Percentiles rank a stretch among this genome's conserved stretches.
These are phyloP conservation scores for Drechslera avenae DNA, from an alignment of 2,329 filamentous ascomycete genomes.

Conservation along the genomic window DNA sequence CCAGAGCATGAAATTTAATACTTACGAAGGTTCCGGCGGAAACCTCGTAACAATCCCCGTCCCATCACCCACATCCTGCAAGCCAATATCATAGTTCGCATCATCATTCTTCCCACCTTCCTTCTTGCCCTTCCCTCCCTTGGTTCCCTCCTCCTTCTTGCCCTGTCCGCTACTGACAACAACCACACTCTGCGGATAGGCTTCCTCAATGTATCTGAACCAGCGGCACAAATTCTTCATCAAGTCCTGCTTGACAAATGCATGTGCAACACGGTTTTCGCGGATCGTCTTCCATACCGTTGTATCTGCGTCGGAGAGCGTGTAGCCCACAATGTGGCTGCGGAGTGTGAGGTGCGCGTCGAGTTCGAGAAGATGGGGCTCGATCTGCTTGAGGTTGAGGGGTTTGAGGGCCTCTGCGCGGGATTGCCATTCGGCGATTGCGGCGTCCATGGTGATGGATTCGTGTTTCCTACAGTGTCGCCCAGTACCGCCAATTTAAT, in stretches of 20 bases:
- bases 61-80: slow-evolving; percentile 80
- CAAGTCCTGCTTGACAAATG: slow-evolving; percentile 77
- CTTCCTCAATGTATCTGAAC: slow-evolving; percentile 84
- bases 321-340: slow-evolving; percentile 83
- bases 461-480: too few species aligned
- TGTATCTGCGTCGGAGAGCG: slow-evolving; percentile 74
- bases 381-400: slow-evolving; percentile 81
- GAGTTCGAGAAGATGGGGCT: slow-evolving; percentile 73
- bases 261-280: slow-evolving; percentile 81
- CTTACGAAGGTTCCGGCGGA: slow-evolving; percentile 87
- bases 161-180: slow-evolving; percentile 55
- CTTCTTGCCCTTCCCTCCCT: slow-evolving; percentile 65
- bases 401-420: slow-evolving; percentile 59
- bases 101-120: slow-evolving; percentile 71
- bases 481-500: background rate
- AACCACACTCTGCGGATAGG: slow-evolving; percentile 77
- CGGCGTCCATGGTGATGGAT: slow-evolving; percentile 38
- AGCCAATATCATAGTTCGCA: slow-evolving; percentile 85
- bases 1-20: slow-evolving; percentile 19
- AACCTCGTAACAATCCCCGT: slow-evolving; percentile 83
- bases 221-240: slow-evolving; percentile 81
- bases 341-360: slow-evolving; percentile 88
- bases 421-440: slow-evolving; percentile 61
- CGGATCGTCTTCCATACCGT: slow-evolving; percentile 84
- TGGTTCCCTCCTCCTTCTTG: slow-evolving; percentile 59